A percentile compares a stretch with the other conserved stretches of the same genome.
Conservation (phyloP, 2,329 filamentous ascomycete species). For the Ophiostoma tasmaniense region DNA sequence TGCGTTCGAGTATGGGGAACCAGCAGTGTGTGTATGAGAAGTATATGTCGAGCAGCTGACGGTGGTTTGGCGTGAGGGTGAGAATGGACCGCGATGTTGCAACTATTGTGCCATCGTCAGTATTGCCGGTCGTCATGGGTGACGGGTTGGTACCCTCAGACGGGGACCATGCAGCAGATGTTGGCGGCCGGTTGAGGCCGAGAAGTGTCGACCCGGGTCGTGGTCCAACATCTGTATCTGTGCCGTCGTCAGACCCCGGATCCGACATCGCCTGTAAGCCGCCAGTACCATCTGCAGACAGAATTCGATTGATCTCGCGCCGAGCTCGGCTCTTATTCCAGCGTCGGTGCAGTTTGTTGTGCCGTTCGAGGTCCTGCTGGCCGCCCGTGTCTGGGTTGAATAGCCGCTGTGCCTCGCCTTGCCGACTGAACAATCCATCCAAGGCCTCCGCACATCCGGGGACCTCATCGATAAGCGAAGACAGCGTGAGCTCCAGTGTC, state of each 20-base stretch:
- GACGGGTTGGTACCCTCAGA: slow-evolving; percentile 26
- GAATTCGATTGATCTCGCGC: slow-evolving; percentile 52
- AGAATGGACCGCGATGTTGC: background rate
- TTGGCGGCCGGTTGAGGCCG: slow-evolving; percentile 9
- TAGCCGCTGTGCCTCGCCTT: slow-evolving; percentile 26
- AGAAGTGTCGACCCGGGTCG: background rate
- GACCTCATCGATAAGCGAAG: slow-evolving; percentile 56
- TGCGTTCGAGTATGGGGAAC: slow-evolving; percentile 65
- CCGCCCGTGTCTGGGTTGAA: slow-evolving; percentile 10
- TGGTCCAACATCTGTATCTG: background rate
- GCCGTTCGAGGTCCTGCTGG: slow-evolving; percentile 31
- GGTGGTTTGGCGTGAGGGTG: slow-evolving; percentile 44
- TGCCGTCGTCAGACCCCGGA: background rate
- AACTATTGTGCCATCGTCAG: background rate
- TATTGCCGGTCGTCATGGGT: background rate
- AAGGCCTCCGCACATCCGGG: slow-evolving; percentile 52
- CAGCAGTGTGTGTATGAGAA: slow-evolving; percentile 69
- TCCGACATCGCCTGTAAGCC: slow-evolving; percentile 18
- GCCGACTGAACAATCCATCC: slow-evolving; percentile 42
- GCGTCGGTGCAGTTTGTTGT: slow-evolving; percentile 49
- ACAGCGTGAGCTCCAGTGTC: slow-evolving; percentile 60
- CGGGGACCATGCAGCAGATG: slow-evolving; percentile 28
- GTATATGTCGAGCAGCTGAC: slow-evolving; percentile 60
- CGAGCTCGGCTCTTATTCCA: slow-evolving; percentile 58
- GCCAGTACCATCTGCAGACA: slow-evolving; percentile 36